Conservation (phyloP, 2,329 filamentous ascomycete genomes). For the Colletotrichum orbiculare region DNA sequence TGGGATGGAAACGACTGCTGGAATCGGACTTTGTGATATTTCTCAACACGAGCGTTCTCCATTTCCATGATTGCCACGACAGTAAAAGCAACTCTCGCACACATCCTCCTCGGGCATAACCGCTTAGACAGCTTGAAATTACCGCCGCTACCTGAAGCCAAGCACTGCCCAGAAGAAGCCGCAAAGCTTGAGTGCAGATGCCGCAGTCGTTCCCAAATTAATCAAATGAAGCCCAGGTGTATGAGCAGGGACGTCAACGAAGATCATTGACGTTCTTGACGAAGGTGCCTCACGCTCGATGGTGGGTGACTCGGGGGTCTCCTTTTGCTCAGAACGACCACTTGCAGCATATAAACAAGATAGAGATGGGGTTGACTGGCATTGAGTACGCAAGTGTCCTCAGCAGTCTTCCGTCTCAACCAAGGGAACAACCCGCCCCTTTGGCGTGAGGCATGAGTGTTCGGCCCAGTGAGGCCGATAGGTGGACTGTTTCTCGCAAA, state of each 20-base stretch:
- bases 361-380: not conserved
- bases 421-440: not conserved
- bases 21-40: too few species aligned
- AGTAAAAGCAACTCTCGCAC: too few species aligned
- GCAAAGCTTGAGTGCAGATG: slow-evolving; percentile 10
- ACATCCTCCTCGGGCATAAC: too few species aligned
- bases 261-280: slow-evolving; percentile 11
- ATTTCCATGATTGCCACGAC: too few species aligned
- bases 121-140: too few species aligned
- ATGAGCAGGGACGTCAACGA: not conserved
- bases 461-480: not conserved
- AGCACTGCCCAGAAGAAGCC: slow-evolving; percentile 11
- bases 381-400: slow-evolving; percentile 1
- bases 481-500: slow-evolving; percentile 9
- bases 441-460: not conserved
- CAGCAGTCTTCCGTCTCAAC: too few species aligned
- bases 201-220: not conserved
- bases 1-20: too few species aligned
- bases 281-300: slow-evolving; percentile 3
- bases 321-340: not conserved
- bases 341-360: not conserved
- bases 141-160: not conserved
- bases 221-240: too few species aligned
- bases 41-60: too few species aligned
- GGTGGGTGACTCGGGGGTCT: not conserved